Conservation (phyloP, 169 alveolate species). For the Plasmodium knowlesi region DNA sequence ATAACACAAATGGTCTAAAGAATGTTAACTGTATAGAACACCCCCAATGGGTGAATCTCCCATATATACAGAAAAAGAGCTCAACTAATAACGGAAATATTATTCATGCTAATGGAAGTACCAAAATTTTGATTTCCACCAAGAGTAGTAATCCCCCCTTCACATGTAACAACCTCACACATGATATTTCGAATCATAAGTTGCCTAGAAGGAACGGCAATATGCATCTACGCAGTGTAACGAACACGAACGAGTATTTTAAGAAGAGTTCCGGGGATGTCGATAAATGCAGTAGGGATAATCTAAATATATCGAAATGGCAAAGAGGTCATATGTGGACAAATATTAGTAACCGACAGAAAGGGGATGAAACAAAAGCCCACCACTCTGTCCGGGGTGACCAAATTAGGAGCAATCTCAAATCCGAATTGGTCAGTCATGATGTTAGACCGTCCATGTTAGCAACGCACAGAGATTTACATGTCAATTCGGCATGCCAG, state of each 20-base stretch:
- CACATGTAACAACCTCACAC: background rate
- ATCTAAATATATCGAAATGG: background rate
- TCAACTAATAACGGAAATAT: background rate
- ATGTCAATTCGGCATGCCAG: background rate
- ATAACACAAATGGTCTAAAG: background rate
- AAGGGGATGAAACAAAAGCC: background rate
- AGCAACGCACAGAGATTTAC: background rate
- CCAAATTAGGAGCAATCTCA: background rate
- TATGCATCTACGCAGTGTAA: background rate
- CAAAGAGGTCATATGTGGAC: background rate
- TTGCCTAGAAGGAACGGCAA: background rate
- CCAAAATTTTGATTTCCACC: background rate
- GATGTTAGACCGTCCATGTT: background rate
- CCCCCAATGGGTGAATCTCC: background rate
- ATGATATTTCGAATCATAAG: background rate
- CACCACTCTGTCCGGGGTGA: background rate
- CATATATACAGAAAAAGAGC: background rate
- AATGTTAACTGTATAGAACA: background rate
- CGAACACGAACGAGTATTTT: background rate
- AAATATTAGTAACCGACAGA: background rate
- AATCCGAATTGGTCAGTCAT: background rate
- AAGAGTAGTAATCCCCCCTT: background rate
- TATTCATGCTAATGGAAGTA: background rate
- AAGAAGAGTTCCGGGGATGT: background rate
- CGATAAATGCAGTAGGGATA: background rate